Percentiles rank a stretch among this genome's conserved stretches.
These are phyloP conservation scores for Tylopilus orsonianus DNA, from an alignment of 1,284 basidiomycete genomes.

Conservation along the genomic window DNA sequence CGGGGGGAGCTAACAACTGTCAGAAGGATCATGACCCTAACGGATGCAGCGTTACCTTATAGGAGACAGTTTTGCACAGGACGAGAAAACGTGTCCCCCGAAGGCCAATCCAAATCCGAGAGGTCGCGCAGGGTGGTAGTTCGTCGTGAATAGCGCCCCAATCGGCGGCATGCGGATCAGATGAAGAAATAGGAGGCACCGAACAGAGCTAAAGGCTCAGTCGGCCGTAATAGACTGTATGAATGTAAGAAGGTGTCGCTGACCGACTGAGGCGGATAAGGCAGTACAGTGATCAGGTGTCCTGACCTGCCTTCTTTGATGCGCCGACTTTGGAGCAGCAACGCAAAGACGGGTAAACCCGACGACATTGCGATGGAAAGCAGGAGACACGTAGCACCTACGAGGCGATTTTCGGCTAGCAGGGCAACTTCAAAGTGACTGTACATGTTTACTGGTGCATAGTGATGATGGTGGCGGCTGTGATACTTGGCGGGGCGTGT, in stretches of 20 bases:
- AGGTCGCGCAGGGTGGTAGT: slow-evolving; percentile 4
- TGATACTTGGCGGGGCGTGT: slow-evolving; percentile 16
- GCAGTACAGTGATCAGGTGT: not conserved
- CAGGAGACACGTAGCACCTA: not conserved
- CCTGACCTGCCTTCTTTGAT: not conserved
- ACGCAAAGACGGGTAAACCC: not conserved
- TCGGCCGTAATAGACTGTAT: too few species aligned
- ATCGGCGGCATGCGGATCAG: slow-evolving; percentile 18
- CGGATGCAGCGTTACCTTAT: not conserved
- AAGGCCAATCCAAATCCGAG: slow-evolving; percentile 2
- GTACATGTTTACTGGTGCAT: too few species aligned
- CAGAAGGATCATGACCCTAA: not conserved
- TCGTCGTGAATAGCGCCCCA: slow-evolving; percentile 4
- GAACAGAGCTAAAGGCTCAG: slow-evolving; percentile 14
- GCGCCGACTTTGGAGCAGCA: not conserved
- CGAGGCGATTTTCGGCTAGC: not conserved
- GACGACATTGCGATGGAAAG: not conserved
- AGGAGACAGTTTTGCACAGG: not conserved
- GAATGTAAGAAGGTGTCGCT: not conserved
- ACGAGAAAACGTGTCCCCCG: not conserved
- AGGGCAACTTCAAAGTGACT: not conserved
- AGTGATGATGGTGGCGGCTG: not conserved
- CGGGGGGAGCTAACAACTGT: slow-evolving; percentile 6
- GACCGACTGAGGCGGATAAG: not conserved
- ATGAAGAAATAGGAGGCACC: slow-evolving; percentile 14